Percentiles rank a stretch among this genome's conserved stretches.
Evolutionary conservation across 1,284 basidiomycete genomes (phyloP).

Genomic region (Sanghuangporus sanghuang): DNA sequence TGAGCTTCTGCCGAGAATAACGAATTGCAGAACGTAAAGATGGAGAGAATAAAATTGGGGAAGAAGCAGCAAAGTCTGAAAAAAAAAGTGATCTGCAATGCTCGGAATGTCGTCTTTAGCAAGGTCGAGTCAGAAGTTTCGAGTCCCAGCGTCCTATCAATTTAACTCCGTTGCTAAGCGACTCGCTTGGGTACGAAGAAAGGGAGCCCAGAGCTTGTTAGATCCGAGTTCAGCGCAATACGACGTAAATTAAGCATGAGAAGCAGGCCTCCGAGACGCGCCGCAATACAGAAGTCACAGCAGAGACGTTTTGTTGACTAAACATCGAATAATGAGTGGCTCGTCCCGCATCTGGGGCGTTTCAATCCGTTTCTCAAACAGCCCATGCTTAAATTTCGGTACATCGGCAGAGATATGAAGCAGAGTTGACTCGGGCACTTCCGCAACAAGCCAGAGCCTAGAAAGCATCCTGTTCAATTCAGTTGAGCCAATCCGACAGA

Average conservation of each 20-base stretch:
- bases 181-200: not conserved
- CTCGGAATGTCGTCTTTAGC: not conserved
- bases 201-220: not conserved
- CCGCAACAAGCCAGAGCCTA: not conserved
- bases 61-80: not conserved
- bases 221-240: not conserved
- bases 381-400: not conserved
- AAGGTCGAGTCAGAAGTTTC: not conserved
- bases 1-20: not conserved
- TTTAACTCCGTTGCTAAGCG: not conserved
- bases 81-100: not conserved
- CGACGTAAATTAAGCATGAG: not conserved
- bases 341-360: not conserved
- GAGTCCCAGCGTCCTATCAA: not conserved
- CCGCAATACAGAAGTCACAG: too few relatives aligned
- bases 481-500: not conserved
- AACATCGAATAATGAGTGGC: too few relatives aligned
- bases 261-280: too few relatives aligned
- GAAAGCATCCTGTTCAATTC: not conserved
- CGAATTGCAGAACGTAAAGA: not conserved
- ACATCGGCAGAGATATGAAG: not conserved
- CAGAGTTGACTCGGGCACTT: not conserved
- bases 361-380: not conserved
- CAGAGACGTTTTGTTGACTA: too few relatives aligned
- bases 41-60: not conserved